A percentile compares a stretch with the other conserved stretches of the same genome.
Conservation (phyloP, 2,329 filamentous ascomycete species). For the Tolypocladium amazonense region DNA sequence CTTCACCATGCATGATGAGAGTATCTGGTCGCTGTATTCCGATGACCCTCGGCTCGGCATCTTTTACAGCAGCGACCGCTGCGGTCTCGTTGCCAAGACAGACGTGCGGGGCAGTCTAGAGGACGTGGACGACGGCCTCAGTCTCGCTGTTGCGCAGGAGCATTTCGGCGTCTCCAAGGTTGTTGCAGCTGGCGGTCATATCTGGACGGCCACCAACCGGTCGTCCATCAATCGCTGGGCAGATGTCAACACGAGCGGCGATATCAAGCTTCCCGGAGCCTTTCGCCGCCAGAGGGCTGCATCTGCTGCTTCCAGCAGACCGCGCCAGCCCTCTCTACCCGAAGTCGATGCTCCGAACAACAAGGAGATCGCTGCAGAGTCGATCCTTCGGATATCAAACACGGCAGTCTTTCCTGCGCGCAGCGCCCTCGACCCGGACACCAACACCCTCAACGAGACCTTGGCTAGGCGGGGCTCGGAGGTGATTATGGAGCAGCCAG, state of each 20-base stretch:
- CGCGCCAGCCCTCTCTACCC: constrained; percentile 20
- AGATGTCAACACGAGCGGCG: constrained; percentile 69
- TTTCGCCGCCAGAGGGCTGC: constrained; percentile 37
- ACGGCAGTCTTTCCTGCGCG: constrained; percentile 64
- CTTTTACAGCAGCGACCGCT: constrained; percentile 92
- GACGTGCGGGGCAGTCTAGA: constrained; percentile 64
- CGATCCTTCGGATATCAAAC: constrained; percentile 74
- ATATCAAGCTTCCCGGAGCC: constrained; percentile 53
- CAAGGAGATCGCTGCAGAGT: constrained; percentile 64
- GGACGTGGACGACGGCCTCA: constrained; percentile 74
- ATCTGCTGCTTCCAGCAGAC: constrained; percentile 30
- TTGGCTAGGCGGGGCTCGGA: constrained; percentile 28
- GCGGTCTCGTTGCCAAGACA: constrained; percentile 90
- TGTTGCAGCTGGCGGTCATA: constrained; percentile 59
- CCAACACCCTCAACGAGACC: constrained; percentile 35
- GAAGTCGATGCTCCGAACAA: constrained; percentile 26
- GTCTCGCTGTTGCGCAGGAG: constrained; percentile 84
- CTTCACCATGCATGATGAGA: constrained; percentile 97
- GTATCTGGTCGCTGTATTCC: constrained; percentile 92
- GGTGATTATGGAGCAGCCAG: constrained; percentile 15
- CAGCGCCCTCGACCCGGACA: constrained; percentile 42
- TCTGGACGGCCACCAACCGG: constrained; percentile 84
- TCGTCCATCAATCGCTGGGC: constrained; percentile 90
- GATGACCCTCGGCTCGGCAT: constrained; percentile 74
- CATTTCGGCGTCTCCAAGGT: constrained; percentile 69